Conservation (phyloP, 2,329 filamentous ascomycete genomes). For the Dothistroma septosporum region DNA sequence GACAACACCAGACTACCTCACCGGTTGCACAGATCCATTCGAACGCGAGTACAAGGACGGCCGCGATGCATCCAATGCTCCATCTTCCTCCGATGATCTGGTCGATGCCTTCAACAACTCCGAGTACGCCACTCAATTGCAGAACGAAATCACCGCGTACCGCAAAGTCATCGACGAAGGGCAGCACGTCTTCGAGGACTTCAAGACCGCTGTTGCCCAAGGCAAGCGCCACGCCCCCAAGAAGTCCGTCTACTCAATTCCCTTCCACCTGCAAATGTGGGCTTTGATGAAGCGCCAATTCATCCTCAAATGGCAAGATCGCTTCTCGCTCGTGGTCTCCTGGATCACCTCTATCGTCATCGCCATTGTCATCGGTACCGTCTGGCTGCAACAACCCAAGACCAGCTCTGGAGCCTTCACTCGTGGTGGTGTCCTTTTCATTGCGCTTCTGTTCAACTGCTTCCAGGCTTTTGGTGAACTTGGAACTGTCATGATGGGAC, state of each 20-base stretch:
- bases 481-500: slow-evolving; percentile 67
- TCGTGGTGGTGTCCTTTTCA: slow-evolving; percentile 76
- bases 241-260: slow-evolving; percentile 75
- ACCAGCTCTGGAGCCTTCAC: slow-evolving; percentile 68
- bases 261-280: slow-evolving; percentile 79
- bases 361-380: slow-evolving; percentile 73
- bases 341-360: slow-evolving; percentile 70
- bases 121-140: slow-evolving; percentile 52
- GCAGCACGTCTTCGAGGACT: slow-evolving; percentile 68
- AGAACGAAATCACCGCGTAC: slow-evolving; percentile 66
- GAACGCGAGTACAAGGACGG: slow-evolving; percentile 73
- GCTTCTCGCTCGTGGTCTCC: slow-evolving; percentile 68
- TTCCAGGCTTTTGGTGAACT: slow-evolving; percentile 81
- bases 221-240: slow-evolving; percentile 71
- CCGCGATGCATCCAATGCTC: slow-evolving; percentile 61
- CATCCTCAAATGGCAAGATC: slow-evolving; percentile 80
- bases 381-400: slow-evolving; percentile 67
- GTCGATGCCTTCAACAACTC: slow-evolving; percentile 68
- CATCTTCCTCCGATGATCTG: slow-evolving; percentile 63
- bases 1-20: slow-evolving; percentile 77
- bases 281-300: slow-evolving; percentile 81
- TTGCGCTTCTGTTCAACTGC: slow-evolving; percentile 77
- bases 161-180: slow-evolving; percentile 60
- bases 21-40: slow-evolving; percentile 77
- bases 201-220: slow-evolving; percentile 69